These are phyloP conservation scores for Cytospora piceae DNA, from an alignment of 2,329 filamentous ascomycete species.

Conservation along the genomic window DNA sequence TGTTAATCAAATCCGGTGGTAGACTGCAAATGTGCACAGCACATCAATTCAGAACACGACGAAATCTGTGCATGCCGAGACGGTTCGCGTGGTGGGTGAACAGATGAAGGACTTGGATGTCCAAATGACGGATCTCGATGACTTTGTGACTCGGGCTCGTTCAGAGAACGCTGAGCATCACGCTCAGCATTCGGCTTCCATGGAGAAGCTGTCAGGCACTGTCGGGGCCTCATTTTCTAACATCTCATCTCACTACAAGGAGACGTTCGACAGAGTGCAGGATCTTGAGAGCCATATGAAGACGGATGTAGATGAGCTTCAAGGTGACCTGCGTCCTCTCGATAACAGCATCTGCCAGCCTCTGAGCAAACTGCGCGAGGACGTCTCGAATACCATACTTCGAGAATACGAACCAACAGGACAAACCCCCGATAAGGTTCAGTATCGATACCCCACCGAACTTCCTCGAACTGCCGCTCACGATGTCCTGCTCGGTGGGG, in stretches of 20 bases:
- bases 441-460: conserved; percentile 78
- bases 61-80: conserved; percentile 87
- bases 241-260: conserved; percentile 71
- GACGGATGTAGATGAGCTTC: conserved; percentile 60
- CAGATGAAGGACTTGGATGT: conserved; percentile 84
- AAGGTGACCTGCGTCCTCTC: conserved; percentile 65
- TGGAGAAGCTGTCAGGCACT: conserved; percentile 67
- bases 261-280: conserved; percentile 69
- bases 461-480: conserved; percentile 72
- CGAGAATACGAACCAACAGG: conserved; percentile 86
- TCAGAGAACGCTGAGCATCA: conserved; percentile 81
- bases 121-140: conserved; percentile 90
- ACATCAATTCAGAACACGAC: conserved; percentile 82
- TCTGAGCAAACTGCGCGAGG: conserved; percentile 70
- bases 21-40: conserved; percentile 78
- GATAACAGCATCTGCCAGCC: conserved; percentile 65
- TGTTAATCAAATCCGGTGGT: conserved; percentile 34
- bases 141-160: conserved; percentile 82
- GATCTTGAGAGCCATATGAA: conserved; percentile 71
- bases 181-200: conserved; percentile 66
- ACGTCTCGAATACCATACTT: conserved; percentile 67
- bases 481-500: conserved; percentile 48
- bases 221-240: conserved; percentile 75
- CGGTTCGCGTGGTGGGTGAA: conserved; percentile 83
- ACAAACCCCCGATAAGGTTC: conserved; percentile 77